Evolutionary conservation across 2,329 filamentous ascomycete species (phyloP), one percentile per base, ranked within the genome.

Genomic region (Hymenoscyphus linearis): DNA sequence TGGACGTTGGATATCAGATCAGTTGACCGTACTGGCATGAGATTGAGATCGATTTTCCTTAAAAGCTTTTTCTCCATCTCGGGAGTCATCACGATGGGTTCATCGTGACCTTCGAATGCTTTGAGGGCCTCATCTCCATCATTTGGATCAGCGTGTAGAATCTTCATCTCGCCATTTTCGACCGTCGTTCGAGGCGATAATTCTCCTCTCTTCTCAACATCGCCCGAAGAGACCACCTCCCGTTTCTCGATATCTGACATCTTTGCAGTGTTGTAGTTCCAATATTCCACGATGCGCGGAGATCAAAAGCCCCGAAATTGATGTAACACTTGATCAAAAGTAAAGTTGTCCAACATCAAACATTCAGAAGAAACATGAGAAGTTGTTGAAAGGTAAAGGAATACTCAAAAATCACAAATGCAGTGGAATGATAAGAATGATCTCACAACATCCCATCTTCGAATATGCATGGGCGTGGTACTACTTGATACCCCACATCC

Each of bases 61-160:
- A 79, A 64, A 40, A 80, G 68, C 50, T 66, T 73, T 62, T 69
- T 75, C 64, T 79, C 74, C 50, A 74, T 74, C 55, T 77, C 75
- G 5, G 74, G 70, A 2, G 73, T 77, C 55, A 79, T 68, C 26
- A 70, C 65, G 54, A 77, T 70, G 3, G 59, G 74, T 14, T 72
- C 75, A 14, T 70, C 71, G 36, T 78, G 71, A 16, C 73, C 76
- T 14, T 61, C 69, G 34, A 79, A 73, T 4, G 78, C 74, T 59
- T 75, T 74, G 53, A 79, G 70, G 3, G 78, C 78, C 62, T 76
- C 76, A 66, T 80, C 78, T 9, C 75, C 76, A 64, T 79, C 74
- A 63, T 74, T 73, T 50, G 66, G 66, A 60, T 75, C 69, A 26
- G 74, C 74, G 59, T 78, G 76, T 47, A 69, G 65, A n/a, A 62